phyloP scores from a whole-genome alignment of 371 early-diverging fungal species.

The Saksenaea oblongispora region DNA sequence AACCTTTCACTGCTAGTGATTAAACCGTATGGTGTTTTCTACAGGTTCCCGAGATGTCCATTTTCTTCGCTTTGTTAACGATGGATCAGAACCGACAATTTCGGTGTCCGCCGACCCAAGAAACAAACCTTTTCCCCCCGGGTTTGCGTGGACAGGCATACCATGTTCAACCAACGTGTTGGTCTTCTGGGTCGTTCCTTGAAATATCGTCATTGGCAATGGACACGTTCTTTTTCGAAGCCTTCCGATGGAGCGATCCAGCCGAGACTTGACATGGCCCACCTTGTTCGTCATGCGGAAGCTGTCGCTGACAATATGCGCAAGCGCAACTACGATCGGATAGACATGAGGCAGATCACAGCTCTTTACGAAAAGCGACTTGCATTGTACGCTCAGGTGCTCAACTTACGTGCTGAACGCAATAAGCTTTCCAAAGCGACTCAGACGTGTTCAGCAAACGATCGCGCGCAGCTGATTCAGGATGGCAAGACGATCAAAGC shows the following conservation, averaged over 20 bases:
- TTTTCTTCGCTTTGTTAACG: no score
- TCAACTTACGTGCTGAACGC: conserved; percentile 43
- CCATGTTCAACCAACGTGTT: background rate
- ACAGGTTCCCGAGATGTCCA: no score
- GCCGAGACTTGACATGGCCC: conserved; percentile 65
- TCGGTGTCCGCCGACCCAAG: background rate
- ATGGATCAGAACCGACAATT: background rate
- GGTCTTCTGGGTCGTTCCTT: background rate
- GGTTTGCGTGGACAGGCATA: no score
- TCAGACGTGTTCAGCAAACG: background rate
- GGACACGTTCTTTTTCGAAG: background rate
- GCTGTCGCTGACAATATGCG: conserved; percentile 53
- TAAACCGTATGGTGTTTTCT: no score
- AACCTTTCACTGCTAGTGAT: no score
- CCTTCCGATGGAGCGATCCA: background rate
- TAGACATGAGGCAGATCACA: conserved; percentile 43
- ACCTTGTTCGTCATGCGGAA: conserved; percentile 55
- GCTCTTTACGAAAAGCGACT: conserved; percentile 53
- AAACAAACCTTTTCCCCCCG: background rate
- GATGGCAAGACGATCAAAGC: conserved; percentile 19
- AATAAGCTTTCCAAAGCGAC: conserved; percentile 48
- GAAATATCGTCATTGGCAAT: background rate
- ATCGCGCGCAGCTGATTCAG: conserved; percentile 7
- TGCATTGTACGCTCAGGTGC: conserved; percentile 31
- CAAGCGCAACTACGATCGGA: conserved; percentile 52